Evolutionary conservation across 352 stramenopile species (phyloP).

Genomic region (Phytophthora meadii): DNA sequence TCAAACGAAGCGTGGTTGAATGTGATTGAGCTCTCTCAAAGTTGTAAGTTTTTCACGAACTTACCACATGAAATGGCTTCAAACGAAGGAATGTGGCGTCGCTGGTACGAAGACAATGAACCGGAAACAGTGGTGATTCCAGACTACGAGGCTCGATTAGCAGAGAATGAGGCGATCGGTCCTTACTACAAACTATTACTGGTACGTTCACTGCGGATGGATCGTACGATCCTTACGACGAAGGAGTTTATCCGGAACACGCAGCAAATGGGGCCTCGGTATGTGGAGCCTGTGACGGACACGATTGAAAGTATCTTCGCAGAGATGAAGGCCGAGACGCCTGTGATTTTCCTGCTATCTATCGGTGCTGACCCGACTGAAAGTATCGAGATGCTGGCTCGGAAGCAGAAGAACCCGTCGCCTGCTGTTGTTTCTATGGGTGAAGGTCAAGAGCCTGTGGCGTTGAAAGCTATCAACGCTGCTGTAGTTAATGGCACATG

Average conservation of each 20-base stretch:
- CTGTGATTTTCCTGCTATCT: constrained; percentile 98
- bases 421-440: constrained; percentile 97
- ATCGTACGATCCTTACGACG: constrained; percentile 97
- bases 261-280: constrained; percentile 96
- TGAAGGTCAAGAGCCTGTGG: constrained; percentile 98
- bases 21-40: constrained; percentile 95
- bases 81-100: constrained; percentile 96
- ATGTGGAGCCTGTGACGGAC: constrained; percentile 98
- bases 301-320: constrained; percentile 98
- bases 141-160: constrained; percentile 94
- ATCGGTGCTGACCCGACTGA: constrained; percentile 98
- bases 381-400: constrained; percentile 96
- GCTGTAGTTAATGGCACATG: constrained; percentile 97
- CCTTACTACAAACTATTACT: constrained; percentile 97
- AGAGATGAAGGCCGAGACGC: constrained; percentile 95
- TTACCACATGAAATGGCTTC: constrained; percentile 96
- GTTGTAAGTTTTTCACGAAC: constrained; percentile 97
- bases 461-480: constrained; percentile 96
- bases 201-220: constrained; percentile 96
- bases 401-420: constrained; percentile 97
- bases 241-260: constrained; percentile 98
- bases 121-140: constrained; percentile 96
- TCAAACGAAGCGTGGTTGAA: constrained; percentile 98
- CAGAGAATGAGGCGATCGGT: constrained; percentile 94
- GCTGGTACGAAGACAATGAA: constrained; percentile 98